Evolutionary conservation across 2,329 filamentous ascomycete species (phyloP), one percentile per base, ranked within the genome.

Genomic region (Penicillium nordicum): DNA sequence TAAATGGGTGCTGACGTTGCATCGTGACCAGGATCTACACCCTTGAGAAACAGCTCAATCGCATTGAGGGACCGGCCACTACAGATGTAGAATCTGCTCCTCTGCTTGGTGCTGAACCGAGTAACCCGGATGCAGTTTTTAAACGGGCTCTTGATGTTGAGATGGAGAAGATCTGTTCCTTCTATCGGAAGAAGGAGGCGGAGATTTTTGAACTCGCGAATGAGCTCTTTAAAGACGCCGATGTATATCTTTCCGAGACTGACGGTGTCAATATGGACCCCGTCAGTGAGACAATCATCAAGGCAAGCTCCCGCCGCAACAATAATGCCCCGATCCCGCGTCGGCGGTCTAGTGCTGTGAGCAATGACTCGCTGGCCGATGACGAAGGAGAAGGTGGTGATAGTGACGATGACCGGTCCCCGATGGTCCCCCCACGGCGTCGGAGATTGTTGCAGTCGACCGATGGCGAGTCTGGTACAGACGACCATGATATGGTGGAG

Each of bases 81-180:
- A 79, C 84, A 57, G 93, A 97, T 76, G 84, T 86, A 66, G 94
- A 99, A 78, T 88, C 87, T 7, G 88, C 92, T 11, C 92, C 94
- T 5, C 83, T 99, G 40, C 87, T 99, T 57, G 79, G 81, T 56
- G 64, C 74, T 50, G 80, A 82, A 57, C 67, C 76, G 27, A 76
- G 80, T 44, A 88, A 95, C 57, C 88, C 92, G 14, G 92, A 97
- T 72, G 82, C 84, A 38, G 82, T 92, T 57, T 99, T 99, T 72
- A 82, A 83, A 62, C 86, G 86, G 61, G 87, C 92, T 40, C 83
- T 99, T 18, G 91, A 95, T 68, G 83, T 88, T 41, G 94, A 99
- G 73, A 79, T 99, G 49, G 92, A 97, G 69, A 97, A 97, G 80
- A 91, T 99, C 59, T 89, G 85, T 67, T 89, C 88, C 0, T 99